phyloP scores from a whole-genome alignment of 768 basidiomycete species.

The Psilocybe subaeruginosa region DNA sequence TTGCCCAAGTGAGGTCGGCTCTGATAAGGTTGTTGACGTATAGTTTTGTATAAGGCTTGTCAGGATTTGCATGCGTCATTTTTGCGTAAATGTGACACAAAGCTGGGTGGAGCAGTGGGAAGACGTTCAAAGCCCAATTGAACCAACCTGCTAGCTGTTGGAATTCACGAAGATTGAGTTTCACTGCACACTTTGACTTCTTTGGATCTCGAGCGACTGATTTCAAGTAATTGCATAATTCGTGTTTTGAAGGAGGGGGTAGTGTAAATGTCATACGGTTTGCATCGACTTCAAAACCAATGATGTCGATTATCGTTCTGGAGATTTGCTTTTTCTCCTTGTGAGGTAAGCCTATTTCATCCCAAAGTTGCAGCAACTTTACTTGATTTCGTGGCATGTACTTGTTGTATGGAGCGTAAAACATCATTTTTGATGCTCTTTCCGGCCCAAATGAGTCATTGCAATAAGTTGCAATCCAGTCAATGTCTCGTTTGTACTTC shows the following conservation, averaged over 20 bases:
- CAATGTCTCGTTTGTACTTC: slow-evolving; percentile 17
- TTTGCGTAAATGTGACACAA: slow-evolving; percentile 31
- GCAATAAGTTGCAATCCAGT: slow-evolving; percentile 28
- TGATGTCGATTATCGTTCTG: slow-evolving; percentile 32
- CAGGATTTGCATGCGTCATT: slow-evolving; percentile 27
- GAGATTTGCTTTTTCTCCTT: slow-evolving; percentile 39
- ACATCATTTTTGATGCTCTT: slow-evolving; percentile 17
- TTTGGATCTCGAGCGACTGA: too few relatives aligned
- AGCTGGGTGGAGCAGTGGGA: slow-evolving; percentile 27
- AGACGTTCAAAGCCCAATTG: slow-evolving; percentile 37
- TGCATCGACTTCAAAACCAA: slow-evolving; percentile 41
- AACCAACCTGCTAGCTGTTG: slow-evolving; percentile 28
- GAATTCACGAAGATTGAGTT: neutral
- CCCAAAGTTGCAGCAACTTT: slow-evolving; percentile 39
- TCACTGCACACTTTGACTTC: too few relatives aligned
- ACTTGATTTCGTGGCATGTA: slow-evolving; percentile 33
- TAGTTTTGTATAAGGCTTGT: slow-evolving; percentile 10
- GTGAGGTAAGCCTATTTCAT: slow-evolving; percentile 41
- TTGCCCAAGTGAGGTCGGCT: slow-evolving; percentile 4
- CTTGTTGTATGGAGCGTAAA: slow-evolving; percentile 28
- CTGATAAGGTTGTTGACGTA: slow-evolving; percentile 28
- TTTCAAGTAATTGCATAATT: too few relatives aligned
- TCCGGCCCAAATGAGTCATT: slow-evolving; percentile 34
- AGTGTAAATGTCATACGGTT: slow-evolving; percentile 28
- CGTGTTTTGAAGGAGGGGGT: neutral